Conservation (phyloP, 169 alveolate species). For the Cryptosporidium bovis region DNA sequence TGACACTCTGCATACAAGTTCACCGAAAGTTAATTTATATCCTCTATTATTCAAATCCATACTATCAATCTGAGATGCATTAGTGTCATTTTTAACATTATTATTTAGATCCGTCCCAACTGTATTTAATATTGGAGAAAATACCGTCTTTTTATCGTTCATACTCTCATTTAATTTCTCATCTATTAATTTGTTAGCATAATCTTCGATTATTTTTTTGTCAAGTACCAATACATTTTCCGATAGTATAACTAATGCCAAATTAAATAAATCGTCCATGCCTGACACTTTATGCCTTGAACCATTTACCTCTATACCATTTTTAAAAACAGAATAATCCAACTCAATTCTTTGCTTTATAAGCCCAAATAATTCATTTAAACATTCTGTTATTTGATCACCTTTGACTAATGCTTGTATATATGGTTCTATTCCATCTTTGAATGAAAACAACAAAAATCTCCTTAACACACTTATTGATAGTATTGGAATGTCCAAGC, state of each 20-base stretch:
- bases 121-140: neutral
- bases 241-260: constrained; percentile 5
- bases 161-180: neutral
- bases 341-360: neutral
- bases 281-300: constrained; percentile 1
- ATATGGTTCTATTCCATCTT: constrained; percentile 24
- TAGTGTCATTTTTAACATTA: neutral
- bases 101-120: neutral
- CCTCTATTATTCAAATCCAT: neutral
- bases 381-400: constrained; percentile 8
- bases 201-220: neutral
- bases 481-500: constrained; percentile 29
- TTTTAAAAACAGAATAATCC: neutral
- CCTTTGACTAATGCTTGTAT: constrained; percentile 48
- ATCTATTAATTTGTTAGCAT: constrained; percentile 11
- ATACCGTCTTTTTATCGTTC: neutral
- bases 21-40: constrained; percentile 45
- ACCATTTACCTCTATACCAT: constrained; percentile 2
- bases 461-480: constrained; percentile 50
- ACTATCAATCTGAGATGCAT: no score
- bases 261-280: constrained; percentile 8
- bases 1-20: constrained; percentile 8
- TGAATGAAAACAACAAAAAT: constrained; percentile 29
- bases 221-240: constrained; percentile 12
- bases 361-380: neutral